phyloP scores from a whole-genome alignment of 2,329 filamentous ascomycete species.

The Emydomyces testavorans region DNA sequence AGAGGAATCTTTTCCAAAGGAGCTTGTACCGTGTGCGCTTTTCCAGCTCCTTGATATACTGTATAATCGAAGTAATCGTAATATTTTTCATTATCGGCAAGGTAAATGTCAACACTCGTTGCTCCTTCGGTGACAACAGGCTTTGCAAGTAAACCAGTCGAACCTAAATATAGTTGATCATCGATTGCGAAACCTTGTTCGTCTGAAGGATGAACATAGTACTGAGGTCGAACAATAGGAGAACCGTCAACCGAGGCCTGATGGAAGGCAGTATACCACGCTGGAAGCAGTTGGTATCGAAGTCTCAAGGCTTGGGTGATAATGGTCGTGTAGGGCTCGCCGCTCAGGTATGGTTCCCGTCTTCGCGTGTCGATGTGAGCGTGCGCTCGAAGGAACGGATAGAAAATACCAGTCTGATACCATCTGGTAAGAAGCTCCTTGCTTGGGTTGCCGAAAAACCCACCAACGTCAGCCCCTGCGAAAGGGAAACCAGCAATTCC shows the following conservation, averaged over 20 bases:
- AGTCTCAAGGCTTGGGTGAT: slow-evolving; percentile 79
- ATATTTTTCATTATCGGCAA: slow-evolving; percentile 80
- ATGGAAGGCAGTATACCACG: slow-evolving; percentile 96
- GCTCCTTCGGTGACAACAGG: slow-evolving; percentile 72
- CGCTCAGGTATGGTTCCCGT: slow-evolving; percentile 80
- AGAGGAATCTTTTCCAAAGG: slow-evolving; percentile 79
- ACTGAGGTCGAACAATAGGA: slow-evolving; percentile 83
- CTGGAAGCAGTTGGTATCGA: slow-evolving; percentile 76
- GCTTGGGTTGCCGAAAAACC: slow-evolving; percentile 94
- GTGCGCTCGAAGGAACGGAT: slow-evolving; percentile 95
- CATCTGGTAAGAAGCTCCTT: slow-evolving; percentile 84
- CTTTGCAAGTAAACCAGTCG: slow-evolving; percentile 82
- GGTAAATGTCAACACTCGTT: slow-evolving; percentile 64
- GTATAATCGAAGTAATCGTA: slow-evolving; percentile 93
- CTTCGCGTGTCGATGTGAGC: slow-evolving; percentile 93
- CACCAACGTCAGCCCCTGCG: slow-evolving; percentile 86
- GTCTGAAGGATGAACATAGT: slow-evolving; percentile 78
- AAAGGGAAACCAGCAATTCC: slow-evolving; percentile 91
- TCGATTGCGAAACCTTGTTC: slow-evolving; percentile 82
- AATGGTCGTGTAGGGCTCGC: slow-evolving; percentile 74
- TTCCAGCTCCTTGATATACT: slow-evolving; percentile 59
- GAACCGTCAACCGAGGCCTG: slow-evolving; percentile 70
- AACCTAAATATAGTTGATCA: slow-evolving; percentile 84
- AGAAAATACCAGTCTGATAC: slow-evolving; percentile 95
- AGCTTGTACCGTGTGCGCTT: slow-evolving; percentile 57